phyloP scores from a whole-genome alignment of 768 basidiomycete genomes.

The Pleurotus sapidus region DNA sequence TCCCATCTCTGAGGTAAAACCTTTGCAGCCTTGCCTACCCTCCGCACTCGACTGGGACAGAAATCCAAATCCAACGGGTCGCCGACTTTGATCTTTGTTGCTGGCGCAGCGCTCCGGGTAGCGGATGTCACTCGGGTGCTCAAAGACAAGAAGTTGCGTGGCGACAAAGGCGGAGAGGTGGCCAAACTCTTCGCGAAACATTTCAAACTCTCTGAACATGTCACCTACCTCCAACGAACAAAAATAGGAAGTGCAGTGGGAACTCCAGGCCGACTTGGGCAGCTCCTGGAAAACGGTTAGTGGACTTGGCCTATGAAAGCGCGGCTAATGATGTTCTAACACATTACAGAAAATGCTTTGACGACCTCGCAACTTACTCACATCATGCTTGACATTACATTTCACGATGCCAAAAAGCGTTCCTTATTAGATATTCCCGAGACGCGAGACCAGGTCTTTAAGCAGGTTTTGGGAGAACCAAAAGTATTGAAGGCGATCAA shows the following conservation, averaged over 20 bases:
- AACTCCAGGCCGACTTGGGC: slow-evolving; percentile 89
- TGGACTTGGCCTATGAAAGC: no score
- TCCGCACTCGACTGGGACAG: slow-evolving; percentile 72
- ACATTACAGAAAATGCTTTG: slow-evolving; percentile 56
- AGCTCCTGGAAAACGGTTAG: slow-evolving; percentile 60
- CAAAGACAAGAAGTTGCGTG: slow-evolving; percentile 64
- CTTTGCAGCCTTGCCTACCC: slow-evolving; percentile 55
- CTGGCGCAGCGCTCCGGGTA: slow-evolving; percentile 90
- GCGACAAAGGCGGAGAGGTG: slow-evolving; percentile 86
- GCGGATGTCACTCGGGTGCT: slow-evolving; percentile 79
- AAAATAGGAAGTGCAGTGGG: slow-evolving; percentile 88
- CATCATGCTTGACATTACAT: slow-evolving; percentile 76
- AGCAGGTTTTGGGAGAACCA: slow-evolving; percentile 62
- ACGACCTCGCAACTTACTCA: slow-evolving; percentile 75
- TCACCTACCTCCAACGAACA: slow-evolving; percentile 79
- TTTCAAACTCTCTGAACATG: slow-evolving; percentile 87
- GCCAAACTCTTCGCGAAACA: slow-evolving; percentile 97
- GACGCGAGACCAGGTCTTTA: slow-evolving; percentile 79
- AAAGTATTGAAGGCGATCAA: slow-evolving; percentile 60
- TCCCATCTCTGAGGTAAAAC: not conserved
- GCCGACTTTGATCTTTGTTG: slow-evolving; percentile 82
- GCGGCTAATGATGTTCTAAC: not conserved
- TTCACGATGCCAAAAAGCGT: slow-evolving; percentile 74
- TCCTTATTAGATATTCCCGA: slow-evolving; percentile 80
- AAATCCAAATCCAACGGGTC: slow-evolving; percentile 76